Conservation (phyloP, 2,329 filamentous ascomycete genomes). For the Neofusicoccum laricinum region DNA sequence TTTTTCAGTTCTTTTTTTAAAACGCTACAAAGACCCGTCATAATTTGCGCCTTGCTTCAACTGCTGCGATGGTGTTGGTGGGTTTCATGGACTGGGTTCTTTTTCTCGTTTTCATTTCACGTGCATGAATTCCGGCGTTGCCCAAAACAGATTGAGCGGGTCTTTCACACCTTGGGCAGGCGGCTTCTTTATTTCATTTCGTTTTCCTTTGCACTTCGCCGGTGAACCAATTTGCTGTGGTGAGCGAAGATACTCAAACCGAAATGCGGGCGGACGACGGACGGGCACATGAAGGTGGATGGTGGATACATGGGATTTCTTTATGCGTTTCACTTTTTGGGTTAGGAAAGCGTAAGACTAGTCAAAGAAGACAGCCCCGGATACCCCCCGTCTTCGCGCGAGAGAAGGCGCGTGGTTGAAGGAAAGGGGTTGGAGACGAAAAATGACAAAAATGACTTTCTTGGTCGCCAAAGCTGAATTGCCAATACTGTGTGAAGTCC, state of each 20-base stretch:
- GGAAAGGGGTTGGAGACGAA: background rate
- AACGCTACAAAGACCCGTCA: conserved; percentile 8
- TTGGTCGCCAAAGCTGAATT: background rate
- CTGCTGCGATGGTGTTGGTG: conserved; percentile 12
- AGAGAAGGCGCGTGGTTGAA: background rate
- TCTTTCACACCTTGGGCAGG: background rate
- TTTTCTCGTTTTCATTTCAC: background rate
- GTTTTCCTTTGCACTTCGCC: background rate
- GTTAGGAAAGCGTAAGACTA: background rate
- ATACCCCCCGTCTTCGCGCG: background rate
- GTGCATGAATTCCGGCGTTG: conserved; percentile 12
- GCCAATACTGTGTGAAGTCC: background rate
- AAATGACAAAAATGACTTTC: conserved; percentile 11
- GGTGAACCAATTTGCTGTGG: background rate
- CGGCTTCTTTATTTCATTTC: background rate
- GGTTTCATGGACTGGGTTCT: background rate
- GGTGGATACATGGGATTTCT: background rate
- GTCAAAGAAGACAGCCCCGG: background rate
- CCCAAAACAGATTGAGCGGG: conserved; percentile 15
- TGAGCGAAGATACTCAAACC: background rate
- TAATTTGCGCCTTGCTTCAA: conserved; percentile 1
- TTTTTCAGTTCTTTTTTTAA: background rate
- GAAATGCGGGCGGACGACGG: background rate
- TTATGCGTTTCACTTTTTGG: background rate
- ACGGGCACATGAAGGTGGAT: background rate